phyloP scores from a whole-genome alignment of 1,284 basidiomycete species.

The Trichosporon coremiiforme region DNA sequence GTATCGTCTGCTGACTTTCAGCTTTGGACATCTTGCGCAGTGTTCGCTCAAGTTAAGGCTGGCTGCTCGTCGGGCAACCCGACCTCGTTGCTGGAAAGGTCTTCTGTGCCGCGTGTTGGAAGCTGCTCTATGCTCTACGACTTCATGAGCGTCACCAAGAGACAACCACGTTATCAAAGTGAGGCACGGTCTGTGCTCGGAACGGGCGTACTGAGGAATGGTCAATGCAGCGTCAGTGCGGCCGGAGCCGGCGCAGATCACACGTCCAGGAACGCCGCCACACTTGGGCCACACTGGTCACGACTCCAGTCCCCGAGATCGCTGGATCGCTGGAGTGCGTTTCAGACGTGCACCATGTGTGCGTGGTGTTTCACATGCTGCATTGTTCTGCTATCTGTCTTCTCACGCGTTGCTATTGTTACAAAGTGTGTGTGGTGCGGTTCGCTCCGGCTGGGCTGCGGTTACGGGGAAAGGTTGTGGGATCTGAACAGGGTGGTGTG shows the following conservation, averaged over 20 bases:
- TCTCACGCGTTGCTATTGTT: background rate
- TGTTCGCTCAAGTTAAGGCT: background rate
- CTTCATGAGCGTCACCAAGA: background rate
- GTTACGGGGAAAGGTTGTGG: background rate
- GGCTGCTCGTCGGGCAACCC: background rate
- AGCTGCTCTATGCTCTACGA: no score
- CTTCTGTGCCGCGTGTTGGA: no score
- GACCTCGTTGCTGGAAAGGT: background rate
- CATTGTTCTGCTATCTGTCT: background rate
- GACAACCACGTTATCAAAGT: constrained; percentile 8
- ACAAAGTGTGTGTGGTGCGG: background rate
- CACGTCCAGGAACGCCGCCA: background rate
- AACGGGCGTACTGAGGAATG: background rate
- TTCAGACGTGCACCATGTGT: background rate
- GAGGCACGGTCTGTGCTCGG: background rate
- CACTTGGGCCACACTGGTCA: background rate
- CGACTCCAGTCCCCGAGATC: background rate
- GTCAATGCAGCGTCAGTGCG: background rate
- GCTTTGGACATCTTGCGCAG: background rate
- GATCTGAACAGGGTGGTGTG: background rate
- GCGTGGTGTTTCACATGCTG: background rate
- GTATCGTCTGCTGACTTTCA: background rate
- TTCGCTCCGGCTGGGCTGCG: no score
- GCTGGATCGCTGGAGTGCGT: background rate
- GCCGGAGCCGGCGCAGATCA: background rate